Evolutionary conservation across 2,329 filamentous ascomycete species (phyloP).

Genomic region (Cephalotrichum gorgonifer): DNA sequence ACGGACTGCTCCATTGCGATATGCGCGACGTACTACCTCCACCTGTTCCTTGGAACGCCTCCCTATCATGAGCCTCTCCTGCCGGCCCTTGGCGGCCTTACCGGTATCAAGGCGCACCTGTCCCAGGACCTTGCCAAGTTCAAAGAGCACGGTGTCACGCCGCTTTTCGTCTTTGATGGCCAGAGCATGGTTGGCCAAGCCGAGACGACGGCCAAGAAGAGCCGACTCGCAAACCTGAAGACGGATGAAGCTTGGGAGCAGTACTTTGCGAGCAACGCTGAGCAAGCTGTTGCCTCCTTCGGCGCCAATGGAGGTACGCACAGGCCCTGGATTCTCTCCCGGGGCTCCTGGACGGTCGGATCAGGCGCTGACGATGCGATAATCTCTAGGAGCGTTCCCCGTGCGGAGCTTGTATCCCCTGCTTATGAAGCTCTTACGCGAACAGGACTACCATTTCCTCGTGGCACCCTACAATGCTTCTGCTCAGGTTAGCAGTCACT

Average conservation of each 20-base stretch:
- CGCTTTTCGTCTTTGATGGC: conserved; percentile 87
- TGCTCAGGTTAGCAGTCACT: conserved; percentile 61
- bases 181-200: conserved; percentile 70
- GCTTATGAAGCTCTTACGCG: conserved; percentile 63
- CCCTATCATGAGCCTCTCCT: conserved; percentile 78
- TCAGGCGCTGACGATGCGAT: background rate
- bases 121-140: conserved; percentile 66
- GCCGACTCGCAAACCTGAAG: conserved; percentile 54
- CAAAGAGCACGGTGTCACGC: conserved; percentile 58
- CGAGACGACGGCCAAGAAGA: conserved; percentile 54
- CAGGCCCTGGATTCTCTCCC: background rate
- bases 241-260: conserved; percentile 77
- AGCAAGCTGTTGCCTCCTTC: conserved; percentile 77
- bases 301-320: conserved; percentile 60
- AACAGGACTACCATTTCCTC: conserved; percentile 61
- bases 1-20: conserved; percentile 69
- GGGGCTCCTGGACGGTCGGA: background rate
- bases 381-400: conserved; percentile 51
- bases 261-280: conserved; percentile 72
- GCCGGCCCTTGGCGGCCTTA: conserved; percentile 79
- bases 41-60: conserved; percentile 60
- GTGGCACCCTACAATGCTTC: conserved; percentile 82
- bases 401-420: conserved; percentile 66
- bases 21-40: conserved; percentile 83
- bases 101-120: conserved; percentile 66